Evolutionary conservation across 306 rosid species (phyloP).

Genomic region (Vigna angularis): DNA sequence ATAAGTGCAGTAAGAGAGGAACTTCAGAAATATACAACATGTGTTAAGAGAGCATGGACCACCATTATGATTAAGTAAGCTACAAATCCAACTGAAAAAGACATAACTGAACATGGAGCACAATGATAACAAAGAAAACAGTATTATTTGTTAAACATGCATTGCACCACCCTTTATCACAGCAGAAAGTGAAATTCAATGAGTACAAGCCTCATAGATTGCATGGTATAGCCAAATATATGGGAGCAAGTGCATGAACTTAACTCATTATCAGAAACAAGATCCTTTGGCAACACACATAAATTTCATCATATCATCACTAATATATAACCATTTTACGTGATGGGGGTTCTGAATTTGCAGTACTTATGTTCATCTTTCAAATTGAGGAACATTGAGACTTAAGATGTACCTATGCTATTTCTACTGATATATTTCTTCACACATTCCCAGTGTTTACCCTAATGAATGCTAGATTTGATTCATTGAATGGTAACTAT

Average conservation of each 20-base stretch:
- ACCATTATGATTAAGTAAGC: conserved; percentile 38
- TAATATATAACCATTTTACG: background rate
- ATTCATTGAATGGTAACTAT: background rate
- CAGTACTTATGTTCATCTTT: background rate
- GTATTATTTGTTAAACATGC: background rate
- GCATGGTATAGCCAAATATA: background rate
- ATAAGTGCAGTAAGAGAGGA: background rate
- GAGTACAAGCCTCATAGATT: background rate
- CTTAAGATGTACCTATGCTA: background rate
- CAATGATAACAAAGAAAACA: conserved; percentile 4
- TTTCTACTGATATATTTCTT: background rate
- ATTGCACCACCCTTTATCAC: background rate
- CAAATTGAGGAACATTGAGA: background rate
- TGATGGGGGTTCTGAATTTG: conserved; percentile 20
- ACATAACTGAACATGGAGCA: background rate
- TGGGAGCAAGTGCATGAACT: conserved; percentile 11
- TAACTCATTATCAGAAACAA: background rate
- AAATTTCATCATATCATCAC: conserved; percentile 22
- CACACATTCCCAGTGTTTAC: background rate
- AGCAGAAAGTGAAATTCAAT: background rate
- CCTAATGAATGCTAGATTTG: background rate
- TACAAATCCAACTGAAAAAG: conserved; percentile 1
- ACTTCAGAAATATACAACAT: background rate
- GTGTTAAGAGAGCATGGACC: conserved; percentile 32
- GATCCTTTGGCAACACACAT: background rate